These are phyloP conservation scores for Aureobasidium sp. DNA, from an alignment of 2,329 filamentous ascomycete species.

Conservation along the genomic window DNA sequence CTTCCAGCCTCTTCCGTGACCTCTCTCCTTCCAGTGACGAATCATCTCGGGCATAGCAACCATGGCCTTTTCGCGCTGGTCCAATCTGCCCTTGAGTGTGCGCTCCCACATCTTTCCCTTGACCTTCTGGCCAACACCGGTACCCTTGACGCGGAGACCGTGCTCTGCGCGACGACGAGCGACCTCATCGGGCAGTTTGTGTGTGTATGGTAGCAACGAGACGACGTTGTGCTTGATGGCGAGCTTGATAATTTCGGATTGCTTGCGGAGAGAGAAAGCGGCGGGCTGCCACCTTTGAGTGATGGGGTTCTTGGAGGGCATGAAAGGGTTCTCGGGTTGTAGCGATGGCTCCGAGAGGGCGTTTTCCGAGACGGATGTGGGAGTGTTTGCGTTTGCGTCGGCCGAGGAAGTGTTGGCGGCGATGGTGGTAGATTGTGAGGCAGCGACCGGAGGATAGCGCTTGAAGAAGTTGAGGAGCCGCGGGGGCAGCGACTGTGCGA, in stretches of 20 bases:
- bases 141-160: constrained; percentile 82
- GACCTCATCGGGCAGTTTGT: constrained; percentile 48
- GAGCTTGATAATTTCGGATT: constrained; percentile 86
- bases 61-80: constrained; percentile 18
- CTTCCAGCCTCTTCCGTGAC: constrained; percentile 68
- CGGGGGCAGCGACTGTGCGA: constrained; percentile 64
- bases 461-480: constrained; percentile 81
- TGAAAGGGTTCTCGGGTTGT: constrained; percentile 64
- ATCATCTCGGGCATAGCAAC: constrained; percentile 83
- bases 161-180: constrained; percentile 67
- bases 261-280: constrained; percentile 72
- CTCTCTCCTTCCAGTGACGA: constrained; percentile 87
- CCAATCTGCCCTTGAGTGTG: constrained; percentile 64
- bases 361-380: constrained; percentile 35
- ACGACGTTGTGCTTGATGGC: constrained; percentile 51
- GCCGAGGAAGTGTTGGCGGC: constrained; percentile 37
- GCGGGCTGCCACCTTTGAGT: constrained; percentile 82
- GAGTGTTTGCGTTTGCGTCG: constrained; percentile 30
- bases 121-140: constrained; percentile 76
- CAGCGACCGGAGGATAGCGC: constrained; percentile 66
- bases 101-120: constrained; percentile 95
- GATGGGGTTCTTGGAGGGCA: constrained; percentile 65
- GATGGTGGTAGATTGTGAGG: constrained; percentile 34
- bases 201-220: constrained; percentile 27
- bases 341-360: constrained; percentile 24